Evolutionary conservation across 208 protist genomes (phyloP).

Genomic region (Leishmania braziliensis): DNA sequence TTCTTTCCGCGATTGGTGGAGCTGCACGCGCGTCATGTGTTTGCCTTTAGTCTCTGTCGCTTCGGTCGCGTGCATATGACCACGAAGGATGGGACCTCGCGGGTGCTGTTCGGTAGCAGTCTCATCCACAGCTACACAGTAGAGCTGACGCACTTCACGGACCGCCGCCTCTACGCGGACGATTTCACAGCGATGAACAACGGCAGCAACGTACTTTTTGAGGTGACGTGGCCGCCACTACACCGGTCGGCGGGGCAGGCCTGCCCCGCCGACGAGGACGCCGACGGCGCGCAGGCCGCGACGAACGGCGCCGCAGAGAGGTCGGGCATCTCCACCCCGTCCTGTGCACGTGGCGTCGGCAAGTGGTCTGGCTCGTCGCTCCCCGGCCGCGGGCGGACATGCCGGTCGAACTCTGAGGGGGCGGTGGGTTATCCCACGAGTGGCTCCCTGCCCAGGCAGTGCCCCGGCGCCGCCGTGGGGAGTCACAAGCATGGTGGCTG

Average conservation of each 20-base stretch:
- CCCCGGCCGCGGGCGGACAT: neutral
- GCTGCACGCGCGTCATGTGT: conserved; percentile 70
- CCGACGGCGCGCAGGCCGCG: neutral
- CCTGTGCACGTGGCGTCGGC: neutral
- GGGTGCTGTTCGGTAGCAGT: conserved; percentile 78
- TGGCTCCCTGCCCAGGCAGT: neutral
- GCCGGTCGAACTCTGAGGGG: neutral
- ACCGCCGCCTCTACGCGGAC: conserved; percentile 67
- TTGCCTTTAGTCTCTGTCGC: conserved; percentile 75
- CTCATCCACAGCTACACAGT: conserved; percentile 88
- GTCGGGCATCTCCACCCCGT: no score
- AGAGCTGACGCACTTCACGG: conserved; percentile 83
- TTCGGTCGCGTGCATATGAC: conserved; percentile 78
- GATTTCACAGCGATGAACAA: conserved; percentile 43
- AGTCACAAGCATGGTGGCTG: neutral
- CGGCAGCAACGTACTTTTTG: conserved; percentile 30
- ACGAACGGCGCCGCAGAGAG: neutral
- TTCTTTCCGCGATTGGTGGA: conserved; percentile 77
- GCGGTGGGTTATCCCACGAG: neutral
- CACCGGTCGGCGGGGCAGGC: conserved; percentile 12
- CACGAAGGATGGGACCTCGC: conserved; percentile 80
- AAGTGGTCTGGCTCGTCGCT: neutral
- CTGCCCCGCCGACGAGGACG: neutral
- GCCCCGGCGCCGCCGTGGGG: neutral
- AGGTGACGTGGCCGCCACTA: conserved; percentile 23